A percentile compares a stretch with the other conserved stretches of the same genome.
Conservation (phyloP, 305 asterid species). For the Solanum hybrid region DNA sequence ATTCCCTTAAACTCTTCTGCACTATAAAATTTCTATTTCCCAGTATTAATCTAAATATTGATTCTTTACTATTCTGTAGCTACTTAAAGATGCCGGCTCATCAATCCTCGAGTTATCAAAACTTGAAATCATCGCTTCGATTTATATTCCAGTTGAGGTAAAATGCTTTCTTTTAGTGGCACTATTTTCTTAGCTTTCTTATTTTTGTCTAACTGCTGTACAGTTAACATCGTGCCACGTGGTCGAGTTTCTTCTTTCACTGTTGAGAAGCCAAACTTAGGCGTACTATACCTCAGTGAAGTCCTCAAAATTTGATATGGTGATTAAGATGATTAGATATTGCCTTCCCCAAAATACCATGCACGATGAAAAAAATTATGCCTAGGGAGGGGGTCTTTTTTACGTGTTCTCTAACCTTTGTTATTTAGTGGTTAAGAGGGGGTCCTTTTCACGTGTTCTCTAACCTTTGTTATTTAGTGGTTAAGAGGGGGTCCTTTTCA, state of each 20-base stretch:
- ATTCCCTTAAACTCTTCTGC: conserved; percentile 1
- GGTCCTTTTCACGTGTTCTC: neutral
- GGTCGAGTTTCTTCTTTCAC: neutral
- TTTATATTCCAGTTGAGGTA: conserved; percentile 51
- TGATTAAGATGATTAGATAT: neutral
- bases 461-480: neutral
- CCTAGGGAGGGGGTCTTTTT: neutral
- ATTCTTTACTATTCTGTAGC: conserved; percentile 46
- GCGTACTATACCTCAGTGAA: neutral
- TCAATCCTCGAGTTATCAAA: conserved; percentile 80
- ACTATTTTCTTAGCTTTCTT: neutral
- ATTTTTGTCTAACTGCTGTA: neutral
- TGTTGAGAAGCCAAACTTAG: neutral
- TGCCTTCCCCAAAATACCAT: neutral
- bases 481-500: too few relatives aligned
- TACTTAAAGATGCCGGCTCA: conserved; percentile 72
- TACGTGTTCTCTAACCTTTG: neutral
- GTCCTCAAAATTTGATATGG: neutral
- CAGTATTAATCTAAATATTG: conserved; percentile 22
- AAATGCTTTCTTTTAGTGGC: neutral
- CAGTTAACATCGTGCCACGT: neutral
- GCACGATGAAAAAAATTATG: neutral
- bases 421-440: neutral
- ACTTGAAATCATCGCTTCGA: conserved; percentile 57
- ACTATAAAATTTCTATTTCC: neutral